Conservation (phyloP, 2,329 filamentous ascomycete species). For the Periconia macrospinosa region DNA sequence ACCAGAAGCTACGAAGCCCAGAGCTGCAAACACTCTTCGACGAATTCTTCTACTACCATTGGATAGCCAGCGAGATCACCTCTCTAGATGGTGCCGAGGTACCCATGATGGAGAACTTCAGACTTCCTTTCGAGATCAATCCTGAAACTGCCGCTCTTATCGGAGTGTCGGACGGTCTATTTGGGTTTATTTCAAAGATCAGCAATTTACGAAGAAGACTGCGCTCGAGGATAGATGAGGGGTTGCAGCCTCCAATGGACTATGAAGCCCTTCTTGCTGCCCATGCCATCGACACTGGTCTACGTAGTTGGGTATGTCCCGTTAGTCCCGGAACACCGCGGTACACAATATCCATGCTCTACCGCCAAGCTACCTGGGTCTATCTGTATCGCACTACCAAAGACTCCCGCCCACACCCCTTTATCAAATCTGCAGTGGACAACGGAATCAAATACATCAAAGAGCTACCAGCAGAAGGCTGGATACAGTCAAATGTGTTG, state of each 20-base stretch:
- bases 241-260: slow-evolving; percentile 69
- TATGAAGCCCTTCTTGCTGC: slow-evolving; percentile 73
- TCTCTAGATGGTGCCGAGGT: slow-evolving; percentile 56
- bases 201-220: slow-evolving; percentile 76
- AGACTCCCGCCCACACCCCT: slow-evolving; percentile 57
- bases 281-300: slow-evolving; percentile 72
- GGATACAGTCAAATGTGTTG: slow-evolving; percentile 61
- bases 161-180: slow-evolving; percentile 80
- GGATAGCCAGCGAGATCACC: slow-evolving; percentile 61
- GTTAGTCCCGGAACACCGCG: slow-evolving; percentile 56
- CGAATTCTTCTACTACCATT: slow-evolving; percentile 84
- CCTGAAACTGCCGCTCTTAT: slow-evolving; percentile 65
- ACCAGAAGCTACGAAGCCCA: slow-evolving; percentile 61
- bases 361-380: slow-evolving; percentile 65
- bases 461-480: slow-evolving; percentile 56
- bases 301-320: slow-evolving; percentile 72
- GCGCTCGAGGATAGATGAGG: slow-evolving; percentile 64
- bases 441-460: slow-evolving; percentile 61
- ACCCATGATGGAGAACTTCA: slow-evolving; percentile 57
- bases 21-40: slow-evolving; percentile 72
- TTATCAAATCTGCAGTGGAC: slow-evolving; percentile 60
- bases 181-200: slow-evolving; percentile 77
- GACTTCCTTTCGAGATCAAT: slow-evolving; percentile 58
- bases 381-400: slow-evolving; percentile 65
- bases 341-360: slow-evolving; percentile 60